Evolutionary conservation across 2,329 filamentous ascomycete genomes (phyloP).

Genomic region (Shiraia sp.): DNA sequence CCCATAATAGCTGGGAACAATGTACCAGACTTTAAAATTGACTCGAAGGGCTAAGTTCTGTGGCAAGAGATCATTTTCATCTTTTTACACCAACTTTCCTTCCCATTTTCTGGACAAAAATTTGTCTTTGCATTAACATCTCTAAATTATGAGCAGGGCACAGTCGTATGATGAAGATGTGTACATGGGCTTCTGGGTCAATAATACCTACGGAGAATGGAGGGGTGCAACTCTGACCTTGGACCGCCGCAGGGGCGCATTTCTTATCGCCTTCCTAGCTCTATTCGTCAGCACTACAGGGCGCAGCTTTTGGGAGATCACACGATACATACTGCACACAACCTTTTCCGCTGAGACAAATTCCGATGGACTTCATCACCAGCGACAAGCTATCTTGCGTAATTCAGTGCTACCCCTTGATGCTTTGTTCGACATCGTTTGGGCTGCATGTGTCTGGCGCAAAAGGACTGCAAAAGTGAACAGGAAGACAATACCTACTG

Average conservation of each 20-base stretch:
- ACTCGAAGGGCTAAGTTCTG: too few relatives aligned
- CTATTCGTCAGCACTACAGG: slow-evolving; percentile 17
- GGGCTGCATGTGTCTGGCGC: slow-evolving; percentile 15
- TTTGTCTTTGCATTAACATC: too few relatives aligned
- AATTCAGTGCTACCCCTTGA: slow-evolving; percentile 25
- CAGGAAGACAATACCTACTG: slow-evolving; percentile 16
- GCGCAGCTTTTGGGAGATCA: slow-evolving; percentile 18
- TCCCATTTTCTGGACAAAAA: too few relatives aligned
- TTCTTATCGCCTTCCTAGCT: slow-evolving; percentile 29
- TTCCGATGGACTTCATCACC: slow-evolving; percentile 34
- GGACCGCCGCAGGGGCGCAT: slow-evolving; percentile 7
- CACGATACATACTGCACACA: slow-evolving; percentile 12
- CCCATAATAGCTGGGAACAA: too few relatives aligned
- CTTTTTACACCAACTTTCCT: too few relatives aligned
- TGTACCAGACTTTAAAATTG: too few relatives aligned
- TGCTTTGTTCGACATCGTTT: slow-evolving; percentile 7
- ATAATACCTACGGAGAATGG: too few relatives aligned
- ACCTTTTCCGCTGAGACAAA: slow-evolving; percentile 7
- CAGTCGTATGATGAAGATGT: too few relatives aligned
- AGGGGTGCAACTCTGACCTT: slow-evolving; percentile 26
- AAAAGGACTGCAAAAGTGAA: slow-evolving; percentile 13
- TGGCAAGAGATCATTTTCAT: too few relatives aligned
- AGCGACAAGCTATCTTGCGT: slow-evolving; percentile 39
- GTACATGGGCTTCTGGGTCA: too few relatives aligned
- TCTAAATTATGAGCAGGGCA: too few relatives aligned